Evolutionary conservation across 192 early-diverging fungal genomes (phyloP).

Genomic region (Gaertneriomyces semiglobifer): DNA sequence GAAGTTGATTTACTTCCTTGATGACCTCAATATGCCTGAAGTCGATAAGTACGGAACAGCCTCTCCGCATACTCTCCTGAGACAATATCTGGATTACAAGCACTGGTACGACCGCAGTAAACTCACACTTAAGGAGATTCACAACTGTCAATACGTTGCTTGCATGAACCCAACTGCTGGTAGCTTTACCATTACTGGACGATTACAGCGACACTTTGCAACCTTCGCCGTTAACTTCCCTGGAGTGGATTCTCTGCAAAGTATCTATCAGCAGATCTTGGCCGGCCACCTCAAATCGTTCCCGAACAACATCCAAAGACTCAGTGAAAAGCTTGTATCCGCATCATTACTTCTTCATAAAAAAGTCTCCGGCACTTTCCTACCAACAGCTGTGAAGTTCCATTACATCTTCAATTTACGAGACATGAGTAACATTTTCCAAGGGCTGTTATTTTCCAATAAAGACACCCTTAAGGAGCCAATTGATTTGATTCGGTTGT

Average conservation of each 20-base stretch:
- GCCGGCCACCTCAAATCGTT: constrained; percentile 54
- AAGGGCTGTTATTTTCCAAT: constrained; percentile 57
- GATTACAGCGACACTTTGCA: constrained; percentile 62
- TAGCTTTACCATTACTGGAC: constrained; percentile 55
- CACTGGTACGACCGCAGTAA: constrained; percentile 66
- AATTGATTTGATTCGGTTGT: constrained; percentile 54
- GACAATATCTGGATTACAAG: constrained; percentile 60
- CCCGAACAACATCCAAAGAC: constrained; percentile 50
- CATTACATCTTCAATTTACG: constrained; percentile 66
- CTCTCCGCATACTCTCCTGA: constrained; percentile 55
- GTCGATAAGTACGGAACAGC: constrained; percentile 69
- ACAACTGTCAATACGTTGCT: constrained; percentile 66
- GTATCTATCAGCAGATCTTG: constrained; percentile 58
- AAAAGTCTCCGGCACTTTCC: constrained; percentile 53
- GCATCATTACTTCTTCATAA: constrained; percentile 56
- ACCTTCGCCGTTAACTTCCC: constrained; percentile 64
- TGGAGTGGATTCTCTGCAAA: constrained; percentile 52
- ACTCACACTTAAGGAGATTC: constrained; percentile 65
- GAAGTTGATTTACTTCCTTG: constrained; percentile 66
- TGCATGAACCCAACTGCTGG: constrained; percentile 70
- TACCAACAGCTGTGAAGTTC: constrained; percentile 64
- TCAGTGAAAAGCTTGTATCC: constrained; percentile 54
- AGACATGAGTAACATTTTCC: constrained; percentile 63
- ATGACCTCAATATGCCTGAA: constrained; percentile 69
- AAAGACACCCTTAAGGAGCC: constrained; percentile 60